Evolutionary conservation across 306 rosid species (phyloP).

Genomic region (Chamaecrista fasciculata): DNA sequence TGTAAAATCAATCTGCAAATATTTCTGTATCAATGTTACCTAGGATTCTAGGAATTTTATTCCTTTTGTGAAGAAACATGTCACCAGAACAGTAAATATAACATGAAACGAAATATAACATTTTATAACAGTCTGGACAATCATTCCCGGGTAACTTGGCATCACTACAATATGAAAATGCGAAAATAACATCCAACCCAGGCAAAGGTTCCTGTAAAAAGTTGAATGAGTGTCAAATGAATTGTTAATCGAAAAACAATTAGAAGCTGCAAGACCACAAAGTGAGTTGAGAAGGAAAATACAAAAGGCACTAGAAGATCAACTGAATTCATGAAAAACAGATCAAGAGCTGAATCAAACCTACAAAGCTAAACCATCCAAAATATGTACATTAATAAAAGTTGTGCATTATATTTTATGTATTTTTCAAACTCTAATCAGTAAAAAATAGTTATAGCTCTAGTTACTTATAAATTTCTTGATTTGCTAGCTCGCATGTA

Average conservation of each 20-base stretch:
- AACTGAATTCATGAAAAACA: neutral
- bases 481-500: too few relatives aligned
- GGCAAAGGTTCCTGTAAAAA: slow-evolving; percentile 45
- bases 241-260: slow-evolving; percentile 10
- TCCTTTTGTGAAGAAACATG: slow-evolving; percentile 35
- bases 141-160: slow-evolving; percentile 40
- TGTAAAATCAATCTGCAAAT: too few relatives aligned
- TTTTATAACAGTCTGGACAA: slow-evolving; percentile 36
- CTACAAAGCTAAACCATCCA: neutral
- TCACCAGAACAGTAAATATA: slow-evolving; percentile 28
- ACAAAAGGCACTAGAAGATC: neutral
- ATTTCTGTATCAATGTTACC: neutral
- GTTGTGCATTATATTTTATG: too few relatives aligned
- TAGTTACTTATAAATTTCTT: too few relatives aligned
- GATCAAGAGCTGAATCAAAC: neutral
- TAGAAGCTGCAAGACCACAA: neutral
- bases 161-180: slow-evolving; percentile 39
- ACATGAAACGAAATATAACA: slow-evolving; percentile 29
- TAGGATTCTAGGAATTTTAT: slow-evolving; percentile 45
- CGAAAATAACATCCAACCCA: slow-evolving; percentile 40
- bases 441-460: too few relatives aligned
- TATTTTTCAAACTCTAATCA: too few relatives aligned
- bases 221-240: slow-evolving; percentile 5
- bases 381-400: too few relatives aligned
- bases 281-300: neutral